phyloP scores from a whole-genome alignment of 1,139 yeast genomes.

The Blastobotrys indianensis region DNA sequence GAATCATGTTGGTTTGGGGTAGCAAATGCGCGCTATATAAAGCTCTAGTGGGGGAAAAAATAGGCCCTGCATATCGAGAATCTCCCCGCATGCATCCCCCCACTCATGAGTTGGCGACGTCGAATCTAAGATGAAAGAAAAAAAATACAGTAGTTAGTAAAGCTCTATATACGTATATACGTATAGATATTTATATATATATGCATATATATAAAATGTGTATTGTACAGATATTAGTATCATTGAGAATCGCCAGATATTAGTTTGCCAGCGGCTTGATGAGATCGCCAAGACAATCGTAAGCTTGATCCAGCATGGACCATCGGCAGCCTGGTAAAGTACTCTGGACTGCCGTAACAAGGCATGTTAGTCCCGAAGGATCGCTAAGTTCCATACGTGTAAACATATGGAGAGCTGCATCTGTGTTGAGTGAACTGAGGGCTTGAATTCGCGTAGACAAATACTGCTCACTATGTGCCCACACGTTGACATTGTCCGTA shows the following conservation, averaged over 20 bases:
- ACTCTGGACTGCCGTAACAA: constrained; percentile 13
- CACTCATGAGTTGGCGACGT: no score
- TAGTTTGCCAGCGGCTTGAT: not conserved
- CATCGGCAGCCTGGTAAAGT: constrained; percentile 16
- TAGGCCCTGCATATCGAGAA: no score
- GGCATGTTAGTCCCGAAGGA: constrained; percentile 12
- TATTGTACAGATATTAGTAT: not conserved
- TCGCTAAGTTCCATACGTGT: constrained; percentile 9
- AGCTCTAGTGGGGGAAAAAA: no score
- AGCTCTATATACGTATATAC: not conserved
- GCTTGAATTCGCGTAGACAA: constrained; percentile 15
- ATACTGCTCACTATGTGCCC: constrained; percentile 14
- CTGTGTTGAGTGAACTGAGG: constrained; percentile 10
- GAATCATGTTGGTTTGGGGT: no score
- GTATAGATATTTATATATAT: not conserved
- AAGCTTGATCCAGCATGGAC: constrained; percentile 18
- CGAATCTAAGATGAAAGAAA: no score
- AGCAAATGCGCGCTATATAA: no score
- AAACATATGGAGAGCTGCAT: constrained; percentile 10
- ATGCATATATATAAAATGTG: not conserved
- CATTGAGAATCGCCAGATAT: not conserved
- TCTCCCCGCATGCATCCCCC: no score
- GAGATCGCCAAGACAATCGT: constrained; percentile 14
- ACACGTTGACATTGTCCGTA: constrained; percentile 8
- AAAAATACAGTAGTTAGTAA: not conserved